Evolutionary conservation across 192 early-diverging fungal species (phyloP), one percentile per base, ranked within the genome.

Genomic region (Endogone sp.): DNA sequence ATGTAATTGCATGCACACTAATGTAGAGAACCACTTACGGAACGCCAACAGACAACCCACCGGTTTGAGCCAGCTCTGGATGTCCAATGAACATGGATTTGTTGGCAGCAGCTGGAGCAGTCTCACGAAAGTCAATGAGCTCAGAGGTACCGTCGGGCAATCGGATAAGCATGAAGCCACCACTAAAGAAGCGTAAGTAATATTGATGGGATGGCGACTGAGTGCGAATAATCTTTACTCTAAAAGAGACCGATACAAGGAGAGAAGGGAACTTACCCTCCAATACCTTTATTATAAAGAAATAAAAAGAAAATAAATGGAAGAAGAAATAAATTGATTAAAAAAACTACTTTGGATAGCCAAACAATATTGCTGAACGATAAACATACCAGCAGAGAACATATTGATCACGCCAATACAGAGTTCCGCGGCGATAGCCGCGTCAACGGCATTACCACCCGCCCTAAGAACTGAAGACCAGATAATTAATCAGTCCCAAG

Each of bases 111-210:
- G 75, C 73, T 8, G 93, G 94, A 10, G 96, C 96, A 2, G 80
- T 78, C 73, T 98, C 96, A 25, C 96, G 80, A 65, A 97, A 98
- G 72, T 98, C 93, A 49, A 98, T 85, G 21, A 90, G 82, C 54
- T 89, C 87, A 27, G 77, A 74, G 2, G 75, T 83, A 0, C 85
- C 86, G 62, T 86, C 85, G 3, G 81, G 70, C 3, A 81, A 71
- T 29, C 92, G 86, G 10, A 96, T 82, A 8, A 94, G 81, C 91
- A 96, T 93, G 73, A 98, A 97, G 4, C 96, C 96, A 28, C 96
- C 96, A 10, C 96, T 79, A 54, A 22, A 29, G 30, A 66, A 59
- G 11, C 55, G 57, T 20, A 68, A 60, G n/a, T n/a, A n/a, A n/a
- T n/a, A 71, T 16, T 71, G 58, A 65, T 56, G 62, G 60, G 56